Conservation (phyloP, 139 green algal species). For the Microglena sp. region DNA sequence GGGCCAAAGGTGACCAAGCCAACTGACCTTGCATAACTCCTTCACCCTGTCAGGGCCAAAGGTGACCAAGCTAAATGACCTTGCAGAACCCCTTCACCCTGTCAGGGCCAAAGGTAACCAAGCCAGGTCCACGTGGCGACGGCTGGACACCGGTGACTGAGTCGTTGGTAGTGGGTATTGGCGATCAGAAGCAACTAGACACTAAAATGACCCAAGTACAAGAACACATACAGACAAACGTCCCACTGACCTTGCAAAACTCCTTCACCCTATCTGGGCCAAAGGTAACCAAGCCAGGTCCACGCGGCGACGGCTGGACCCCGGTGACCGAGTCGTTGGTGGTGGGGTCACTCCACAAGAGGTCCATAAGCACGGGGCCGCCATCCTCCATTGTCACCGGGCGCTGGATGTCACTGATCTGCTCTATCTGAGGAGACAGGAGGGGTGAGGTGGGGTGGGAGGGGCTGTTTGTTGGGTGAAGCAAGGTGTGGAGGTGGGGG, state of each 20-base stretch:
- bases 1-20: conserved; percentile 91
- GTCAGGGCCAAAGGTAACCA: conserved; percentile 92
- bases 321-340: conserved; percentile 88
- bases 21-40: conserved; percentile 96
- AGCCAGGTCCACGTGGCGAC: conserved; percentile 75
- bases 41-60: conserved; percentile 96
- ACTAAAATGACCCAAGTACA: not conserved
- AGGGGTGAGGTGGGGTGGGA: too few relatives aligned
- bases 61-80: conserved; percentile 73
- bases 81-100: conserved; percentile 95
- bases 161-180: conserved; percentile 98
- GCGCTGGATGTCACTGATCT: conserved; percentile 85
- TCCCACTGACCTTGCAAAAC: conserved; percentile 83
- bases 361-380: conserved; percentile 87
- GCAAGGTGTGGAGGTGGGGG: too few relatives aligned
- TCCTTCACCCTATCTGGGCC: conserved; percentile 94
- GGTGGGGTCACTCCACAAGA: conserved; percentile 96
- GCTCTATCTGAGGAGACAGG: too few relatives aligned
- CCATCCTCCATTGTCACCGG: conserved; percentile 94
- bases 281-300: conserved; percentile 86
- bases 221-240: not conserved
- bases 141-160: conserved; percentile 83
- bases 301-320: conserved; percentile 84
- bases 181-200: too few relatives aligned
- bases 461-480: too few relatives aligned